Base-by-base conservation (phyloP, 83 land plant species). In the Thuja plicata region DNA sequence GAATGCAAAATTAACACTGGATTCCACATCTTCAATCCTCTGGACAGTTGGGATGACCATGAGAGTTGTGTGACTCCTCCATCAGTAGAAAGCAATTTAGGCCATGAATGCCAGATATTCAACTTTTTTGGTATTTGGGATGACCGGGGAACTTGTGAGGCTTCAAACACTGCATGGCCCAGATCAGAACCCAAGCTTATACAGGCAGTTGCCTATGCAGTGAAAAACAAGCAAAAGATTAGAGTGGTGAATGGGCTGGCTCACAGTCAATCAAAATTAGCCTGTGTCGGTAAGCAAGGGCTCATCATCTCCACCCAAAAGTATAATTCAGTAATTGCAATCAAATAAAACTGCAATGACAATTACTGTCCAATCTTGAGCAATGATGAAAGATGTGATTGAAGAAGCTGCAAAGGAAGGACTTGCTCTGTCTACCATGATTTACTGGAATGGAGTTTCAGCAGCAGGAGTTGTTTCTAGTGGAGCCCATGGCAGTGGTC, bases 401-500 rank as follows among this genome's bases (percentile, higher is more conserved):
- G 76, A 71, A 71, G 76, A 27, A 71, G 76, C 35, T 88, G 89
- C 88, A 32, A n/a, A 76, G 83, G 45, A 87, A 35, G 89, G 84
- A 19, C 38, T 87, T 27, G 82, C 90, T 41, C 17, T 89, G 10
- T 85, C 88, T 13, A 30, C 46, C 32, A 87, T 89, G 41, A 88
- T 88, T 5, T 50, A 48, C 62, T 89, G 86, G 89, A 78, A 87
- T 34, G 90, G 90, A 45, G 89, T 89, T 7, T 87, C 90, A 9
- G 71, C 60, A 8, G 84, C 89, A 15, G 86, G 88, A 8, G 88
- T 87, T 48, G 79, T 89, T n/a, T 37, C 76, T 17, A 90, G 87
- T 3, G 89, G 89, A 5, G 84, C 91, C 24, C 89, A 88, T 55
- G 91, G 91, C 50, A 90, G 89, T 24, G 89, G 91, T 6, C 66